phyloP scores from a whole-genome alignment of 2,329 filamentous ascomycete genomes.

The Claviceps citrina region DNA sequence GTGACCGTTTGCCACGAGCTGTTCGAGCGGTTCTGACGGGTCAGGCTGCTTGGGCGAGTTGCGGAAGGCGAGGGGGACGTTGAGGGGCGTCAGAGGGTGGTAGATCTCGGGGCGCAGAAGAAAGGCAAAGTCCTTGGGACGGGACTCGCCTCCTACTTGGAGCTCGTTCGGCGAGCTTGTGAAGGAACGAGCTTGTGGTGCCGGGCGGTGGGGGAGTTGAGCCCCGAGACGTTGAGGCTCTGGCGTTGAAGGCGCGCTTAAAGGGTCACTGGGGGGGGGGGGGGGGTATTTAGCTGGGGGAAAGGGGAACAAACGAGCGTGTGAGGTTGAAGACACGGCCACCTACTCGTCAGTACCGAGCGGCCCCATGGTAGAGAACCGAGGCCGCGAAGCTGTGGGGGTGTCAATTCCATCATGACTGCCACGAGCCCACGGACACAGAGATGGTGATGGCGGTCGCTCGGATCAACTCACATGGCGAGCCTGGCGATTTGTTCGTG shows the following conservation, averaged over 20 bases:
- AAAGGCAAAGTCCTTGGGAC: constrained; percentile 58
- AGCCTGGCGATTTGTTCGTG: constrained; percentile 5
- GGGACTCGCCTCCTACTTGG: constrained; percentile 15
- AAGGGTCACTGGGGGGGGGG: constrained; percentile 2
- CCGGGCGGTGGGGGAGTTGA: constrained; percentile 11
- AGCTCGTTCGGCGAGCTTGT: constrained; percentile 15
- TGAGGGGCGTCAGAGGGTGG: constrained; percentile 56
- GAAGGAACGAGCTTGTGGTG: constrained; percentile 6
- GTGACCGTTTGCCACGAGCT: constrained; percentile 55
- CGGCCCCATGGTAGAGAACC: constrained; percentile 7
- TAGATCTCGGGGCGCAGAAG: constrained; percentile 70
- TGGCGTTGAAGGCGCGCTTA: constrained; percentile 5
- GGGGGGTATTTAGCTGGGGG: background rate
- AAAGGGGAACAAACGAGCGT: background rate
- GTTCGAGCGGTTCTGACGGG: constrained; percentile 47
- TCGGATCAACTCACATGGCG: constrained; percentile 5
- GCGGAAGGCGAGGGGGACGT: constrained; percentile 50
- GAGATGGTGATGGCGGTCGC: too few species aligned
- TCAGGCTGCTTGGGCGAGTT: constrained; percentile 48
- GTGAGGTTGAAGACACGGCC: background rate
- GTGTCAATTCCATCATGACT: background rate
- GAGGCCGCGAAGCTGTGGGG: constrained; percentile 7
- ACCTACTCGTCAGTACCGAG: constrained; percentile 7
- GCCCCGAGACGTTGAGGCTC: constrained; percentile 3
- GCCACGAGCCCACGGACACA: too few species aligned